Evolutionary conservation across 2,329 filamentous ascomycete species (phyloP).

Genomic region (Tolypocladium ovalisporum): DNA sequence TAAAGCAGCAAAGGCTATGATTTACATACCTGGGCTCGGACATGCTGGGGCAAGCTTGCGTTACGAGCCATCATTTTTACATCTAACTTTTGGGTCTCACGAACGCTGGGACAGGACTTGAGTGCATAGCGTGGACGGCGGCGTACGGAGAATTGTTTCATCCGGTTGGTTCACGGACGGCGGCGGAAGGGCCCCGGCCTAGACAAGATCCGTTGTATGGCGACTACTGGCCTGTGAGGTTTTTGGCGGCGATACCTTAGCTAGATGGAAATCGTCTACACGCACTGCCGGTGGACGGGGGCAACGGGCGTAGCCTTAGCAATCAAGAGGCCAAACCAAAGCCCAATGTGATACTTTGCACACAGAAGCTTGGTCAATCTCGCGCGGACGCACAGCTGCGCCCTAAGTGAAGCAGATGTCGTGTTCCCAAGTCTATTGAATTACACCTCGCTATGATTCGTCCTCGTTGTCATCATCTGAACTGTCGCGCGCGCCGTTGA

Average conservation of each 20-base stretch:
- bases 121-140: neutral
- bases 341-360: neutral
- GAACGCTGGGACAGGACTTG: neutral
- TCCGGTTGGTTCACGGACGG: neutral
- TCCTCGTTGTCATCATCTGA: constrained; percentile 9
- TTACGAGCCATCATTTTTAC: neutral
- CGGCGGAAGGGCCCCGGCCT: no score
- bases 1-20: neutral
- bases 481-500: constrained; percentile 5
- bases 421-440: constrained; percentile 1
- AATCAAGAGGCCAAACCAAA: neutral
- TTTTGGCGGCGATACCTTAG: neutral
- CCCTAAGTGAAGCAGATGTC: neutral
- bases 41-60: neutral
- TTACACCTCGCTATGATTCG: constrained; percentile 8
- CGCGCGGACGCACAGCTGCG: neutral
- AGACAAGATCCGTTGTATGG: neutral
- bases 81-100: neutral
- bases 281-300: neutral
- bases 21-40: neutral
- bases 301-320: neutral
- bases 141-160: neutral
- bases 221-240: neutral
- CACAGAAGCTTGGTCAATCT: neutral
- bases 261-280: neutral